A percentile compares a stretch with the other conserved stretches of the same genome.
phyloP scores from a whole-genome alignment of 495 filamentous ascomycete genomes.

The Annulohypoxylon bovei region DNA sequence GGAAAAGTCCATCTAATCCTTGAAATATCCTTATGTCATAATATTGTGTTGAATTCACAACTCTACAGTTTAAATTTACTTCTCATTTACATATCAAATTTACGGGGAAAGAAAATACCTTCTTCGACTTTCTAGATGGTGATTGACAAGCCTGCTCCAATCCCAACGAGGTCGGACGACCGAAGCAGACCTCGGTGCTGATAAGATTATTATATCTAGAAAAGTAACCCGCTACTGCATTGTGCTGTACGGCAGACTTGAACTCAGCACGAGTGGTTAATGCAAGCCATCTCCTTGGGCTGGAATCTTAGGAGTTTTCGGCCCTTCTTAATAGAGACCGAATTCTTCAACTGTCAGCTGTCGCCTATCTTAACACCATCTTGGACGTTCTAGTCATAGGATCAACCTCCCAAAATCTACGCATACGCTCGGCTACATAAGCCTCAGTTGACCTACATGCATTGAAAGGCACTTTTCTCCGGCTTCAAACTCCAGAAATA shows the following conservation, averaged over 20 bases:
- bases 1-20: not conserved
- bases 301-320: conserved; percentile 13
- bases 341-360: conserved; percentile 1
- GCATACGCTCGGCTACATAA: not conserved
- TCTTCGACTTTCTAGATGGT: no score
- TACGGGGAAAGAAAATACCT: no score
- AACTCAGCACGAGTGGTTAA: not conserved
- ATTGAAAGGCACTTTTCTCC: not conserved
- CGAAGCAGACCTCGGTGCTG: no score
- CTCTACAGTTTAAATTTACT: no score
- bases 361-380: not conserved
- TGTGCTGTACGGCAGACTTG: not conserved
- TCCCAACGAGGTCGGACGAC: no score
- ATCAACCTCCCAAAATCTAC: not conserved
- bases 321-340: conserved; percentile 12
- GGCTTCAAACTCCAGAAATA: not conserved
- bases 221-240: no score
- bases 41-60: no score
- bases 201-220: no score
- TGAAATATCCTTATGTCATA: not conserved
- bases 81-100: no score
- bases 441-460: not conserved
- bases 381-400: not conserved
- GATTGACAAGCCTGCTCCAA: no score
- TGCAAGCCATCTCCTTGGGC: not conserved